Evolutionary conservation across 1,284 basidiomycete genomes (phyloP).

Genomic region (Wallemia hederae): DNA sequence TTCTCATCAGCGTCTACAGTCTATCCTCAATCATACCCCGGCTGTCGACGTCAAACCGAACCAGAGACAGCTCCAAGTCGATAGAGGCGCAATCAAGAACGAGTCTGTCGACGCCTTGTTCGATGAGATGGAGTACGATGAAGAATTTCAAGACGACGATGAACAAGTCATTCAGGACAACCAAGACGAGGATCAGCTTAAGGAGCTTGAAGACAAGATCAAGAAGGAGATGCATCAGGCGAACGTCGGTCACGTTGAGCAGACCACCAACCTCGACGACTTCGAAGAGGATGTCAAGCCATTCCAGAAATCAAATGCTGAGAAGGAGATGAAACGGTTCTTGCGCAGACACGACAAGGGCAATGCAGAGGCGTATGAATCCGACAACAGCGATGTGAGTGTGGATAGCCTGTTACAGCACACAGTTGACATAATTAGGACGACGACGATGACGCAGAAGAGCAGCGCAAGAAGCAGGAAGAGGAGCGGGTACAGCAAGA

Average conservation of each 20-base stretch:
- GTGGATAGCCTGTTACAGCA: neutral
- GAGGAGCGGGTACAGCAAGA: neutral
- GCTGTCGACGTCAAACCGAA: conserved; percentile 25
- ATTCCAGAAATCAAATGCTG: neutral
- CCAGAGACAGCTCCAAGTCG: neutral
- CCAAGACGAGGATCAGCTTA: conserved; percentile 48
- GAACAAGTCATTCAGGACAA: conserved; percentile 40
- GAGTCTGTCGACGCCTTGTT: conserved; percentile 13
- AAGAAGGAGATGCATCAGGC: conserved; percentile 1
- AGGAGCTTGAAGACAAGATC: conserved; percentile 37
- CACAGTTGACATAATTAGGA: neutral
- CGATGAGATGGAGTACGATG: conserved; percentile 55
- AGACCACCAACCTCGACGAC: neutral
- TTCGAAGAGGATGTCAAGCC: neutral
- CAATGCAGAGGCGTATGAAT: neutral
- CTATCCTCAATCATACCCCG: conserved; percentile 6
- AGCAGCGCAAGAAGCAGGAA: neutral
- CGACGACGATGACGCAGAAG: neutral
- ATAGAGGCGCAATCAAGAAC: neutral
- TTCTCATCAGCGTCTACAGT: neutral
- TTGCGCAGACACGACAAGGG: neutral
- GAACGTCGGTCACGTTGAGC: neutral
- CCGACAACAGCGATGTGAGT: neutral
- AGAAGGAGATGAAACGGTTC: neutral
- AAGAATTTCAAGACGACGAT: conserved; percentile 60